Evolutionary conservation across 2,329 filamentous ascomycete genomes (phyloP).

Genomic region (Tolypocladium pustulatum): DNA sequence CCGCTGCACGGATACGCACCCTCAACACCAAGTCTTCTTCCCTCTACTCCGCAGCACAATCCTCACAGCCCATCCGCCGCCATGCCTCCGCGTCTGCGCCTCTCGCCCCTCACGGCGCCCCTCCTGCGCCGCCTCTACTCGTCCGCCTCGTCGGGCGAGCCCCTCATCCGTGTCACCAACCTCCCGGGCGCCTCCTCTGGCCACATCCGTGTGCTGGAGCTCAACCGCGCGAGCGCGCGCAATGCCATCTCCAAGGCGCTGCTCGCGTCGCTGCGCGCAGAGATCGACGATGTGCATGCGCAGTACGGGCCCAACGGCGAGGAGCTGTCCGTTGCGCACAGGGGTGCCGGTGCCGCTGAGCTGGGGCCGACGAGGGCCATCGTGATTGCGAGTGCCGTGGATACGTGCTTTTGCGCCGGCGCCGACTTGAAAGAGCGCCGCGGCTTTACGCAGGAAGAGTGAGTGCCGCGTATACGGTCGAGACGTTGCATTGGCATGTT

Average conservation of each 20-base stretch:
- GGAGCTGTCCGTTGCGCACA: slow-evolving; percentile 30
- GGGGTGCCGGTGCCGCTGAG: slow-evolving; percentile 22
- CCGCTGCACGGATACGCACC: background rate
- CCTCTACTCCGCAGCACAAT: background rate
- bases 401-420: slow-evolving; percentile 83
- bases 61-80: background rate
- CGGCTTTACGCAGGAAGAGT: slow-evolving; percentile 71
- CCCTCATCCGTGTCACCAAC: slow-evolving; percentile 59
- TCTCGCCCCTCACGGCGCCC: slow-evolving; percentile 9
- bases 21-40: slow-evolving; percentile 1
- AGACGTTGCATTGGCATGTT: background rate
- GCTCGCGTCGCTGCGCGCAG: slow-evolving; percentile 57
- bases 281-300: slow-evolving; percentile 61
- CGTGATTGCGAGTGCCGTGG: slow-evolving; percentile 75
- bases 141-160: slow-evolving; percentile 27
- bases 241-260: slow-evolving; percentile 84
- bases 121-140: slow-evolving; percentile 27
- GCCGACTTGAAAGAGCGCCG: slow-evolving; percentile 87
- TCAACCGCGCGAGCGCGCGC: slow-evolving; percentile 75
- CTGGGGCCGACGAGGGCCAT: slow-evolving; percentile 63
- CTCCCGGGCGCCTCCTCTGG: slow-evolving; percentile 70
- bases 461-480: slow-evolving; percentile 14
- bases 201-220: slow-evolving; percentile 76
- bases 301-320: slow-evolving; percentile 47
- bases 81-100: slow-evolving; percentile 22